Percentiles rank a stretch among this genome's conserved stretches.
Evolutionary conservation across 495 filamentous ascomycete species (phyloP).

Genomic region (Hypoxylon cercidicola): DNA sequence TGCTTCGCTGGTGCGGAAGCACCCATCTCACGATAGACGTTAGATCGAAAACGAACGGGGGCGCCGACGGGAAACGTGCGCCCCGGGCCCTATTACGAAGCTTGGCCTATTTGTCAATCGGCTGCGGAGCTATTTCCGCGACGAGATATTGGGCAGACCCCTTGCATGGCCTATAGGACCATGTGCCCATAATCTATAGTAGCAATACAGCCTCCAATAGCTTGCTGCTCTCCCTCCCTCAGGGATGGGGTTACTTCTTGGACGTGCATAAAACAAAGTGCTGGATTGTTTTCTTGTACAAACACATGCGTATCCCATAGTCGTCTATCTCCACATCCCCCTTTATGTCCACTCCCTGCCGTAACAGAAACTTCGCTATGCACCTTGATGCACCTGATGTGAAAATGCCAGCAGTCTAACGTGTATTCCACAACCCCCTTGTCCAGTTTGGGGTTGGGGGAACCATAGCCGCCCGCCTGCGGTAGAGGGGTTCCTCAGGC

Average conservation of each 20-base stretch:
- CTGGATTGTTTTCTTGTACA: background rate
- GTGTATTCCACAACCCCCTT: constrained; percentile 12
- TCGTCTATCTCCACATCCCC: too few relatives aligned
- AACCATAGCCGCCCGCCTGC: constrained; percentile 4
- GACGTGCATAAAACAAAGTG: constrained; percentile 5
- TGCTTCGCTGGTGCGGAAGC: too few relatives aligned
- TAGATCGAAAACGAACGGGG: too few relatives aligned
- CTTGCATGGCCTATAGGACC: constrained; percentile 21
- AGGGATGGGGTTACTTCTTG: background rate
- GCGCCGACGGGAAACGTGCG: too few relatives aligned
- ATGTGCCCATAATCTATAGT: constrained; percentile 6
- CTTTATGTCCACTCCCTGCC: background rate
- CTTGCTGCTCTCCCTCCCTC: background rate
- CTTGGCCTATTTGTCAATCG: too few relatives aligned
- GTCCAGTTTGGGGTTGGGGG: constrained; percentile 12
- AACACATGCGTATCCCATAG: too few relatives aligned
- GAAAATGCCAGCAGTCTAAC: constrained; percentile 7
- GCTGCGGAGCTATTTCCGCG: constrained; percentile 17
- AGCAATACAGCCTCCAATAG: constrained; percentile 22
- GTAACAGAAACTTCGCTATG: background rate
- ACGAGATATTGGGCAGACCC: constrained; percentile 23
- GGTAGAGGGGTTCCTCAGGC: constrained; percentile 18
- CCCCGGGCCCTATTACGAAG: too few relatives aligned
- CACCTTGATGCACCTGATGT: constrained; percentile 1
- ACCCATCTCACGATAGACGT: too few relatives aligned